Percentiles rank a stretch among this genome's conserved stretches.
Evolutionary conservation across 2,329 filamentous ascomycete genomes (phyloP).

Genomic region (Cercospora zeina): DNA sequence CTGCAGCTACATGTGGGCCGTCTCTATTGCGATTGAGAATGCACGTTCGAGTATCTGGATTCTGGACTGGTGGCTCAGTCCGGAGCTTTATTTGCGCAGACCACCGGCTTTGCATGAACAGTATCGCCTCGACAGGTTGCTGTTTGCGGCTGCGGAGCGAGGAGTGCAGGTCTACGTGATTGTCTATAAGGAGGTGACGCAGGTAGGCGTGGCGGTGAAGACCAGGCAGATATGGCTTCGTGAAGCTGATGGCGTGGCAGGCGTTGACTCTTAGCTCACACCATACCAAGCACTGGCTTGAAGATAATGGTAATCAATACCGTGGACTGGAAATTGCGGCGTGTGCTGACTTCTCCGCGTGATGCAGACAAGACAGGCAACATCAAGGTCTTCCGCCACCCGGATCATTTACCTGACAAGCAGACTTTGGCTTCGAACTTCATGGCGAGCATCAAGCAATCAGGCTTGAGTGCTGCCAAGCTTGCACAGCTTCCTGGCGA

Average conservation of each 20-base stretch:
- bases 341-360: neutral
- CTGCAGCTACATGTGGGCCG: slow-evolving; percentile 66
- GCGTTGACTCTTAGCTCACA: slow-evolving; percentile 59
- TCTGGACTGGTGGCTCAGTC: slow-evolving; percentile 74
- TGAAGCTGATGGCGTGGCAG: slow-evolving; percentile 21
- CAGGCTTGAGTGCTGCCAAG: slow-evolving; percentile 57
- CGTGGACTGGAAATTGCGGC: slow-evolving; percentile 55
- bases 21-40: slow-evolving; percentile 74
- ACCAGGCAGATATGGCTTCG: neutral
- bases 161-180: slow-evolving; percentile 84
- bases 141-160: slow-evolving; percentile 76
- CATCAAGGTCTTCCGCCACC: slow-evolving; percentile 85
- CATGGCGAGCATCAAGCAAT: slow-evolving; percentile 56
- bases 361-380: slow-evolving; percentile 66
- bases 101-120: slow-evolving; percentile 78
- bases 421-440: slow-evolving; percentile 64
- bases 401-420: slow-evolving; percentile 78
- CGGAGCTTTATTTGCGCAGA: slow-evolving; percentile 81
- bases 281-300: slow-evolving; percentile 78
- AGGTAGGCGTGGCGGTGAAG: neutral
- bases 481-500: slow-evolving; percentile 68
- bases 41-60: slow-evolving; percentile 80
- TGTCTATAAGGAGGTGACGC: slow-evolving; percentile 78
- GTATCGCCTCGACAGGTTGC: slow-evolving; percentile 80
- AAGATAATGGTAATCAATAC: slow-evolving; percentile 70